A percentile compares a stretch with the other conserved stretches of the same genome.
These are phyloP conservation scores for Trametes pubescens DNA, from an alignment of 1,284 basidiomycete genomes.

Conservation along the genomic window DNA sequence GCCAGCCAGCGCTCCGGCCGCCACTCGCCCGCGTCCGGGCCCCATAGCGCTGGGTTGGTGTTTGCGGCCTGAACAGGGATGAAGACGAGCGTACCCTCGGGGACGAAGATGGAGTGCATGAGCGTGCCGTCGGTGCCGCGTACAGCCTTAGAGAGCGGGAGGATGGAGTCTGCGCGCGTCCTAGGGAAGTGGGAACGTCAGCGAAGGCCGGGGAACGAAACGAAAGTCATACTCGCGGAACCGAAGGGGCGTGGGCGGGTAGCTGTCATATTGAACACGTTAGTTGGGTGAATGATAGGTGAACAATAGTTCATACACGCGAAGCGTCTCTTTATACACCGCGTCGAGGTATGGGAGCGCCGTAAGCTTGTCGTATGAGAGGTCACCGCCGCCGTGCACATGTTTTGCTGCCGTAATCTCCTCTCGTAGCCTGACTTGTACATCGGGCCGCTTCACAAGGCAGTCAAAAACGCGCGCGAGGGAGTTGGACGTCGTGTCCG, in stretches of 20 bases:
- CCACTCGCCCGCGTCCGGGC: conserved; percentile 26
- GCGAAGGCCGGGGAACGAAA: not conserved
- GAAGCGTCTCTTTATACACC: conserved; percentile 40
- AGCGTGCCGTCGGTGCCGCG: conserved; percentile 18
- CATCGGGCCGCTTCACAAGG: conserved; percentile 1
- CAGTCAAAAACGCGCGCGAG: conserved; percentile 18
- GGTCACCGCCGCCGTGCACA: conserved; percentile 28
- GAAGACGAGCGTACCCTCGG: conserved; percentile 23
- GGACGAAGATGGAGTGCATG: conserved; percentile 18
- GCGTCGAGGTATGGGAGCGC: conserved; percentile 43
- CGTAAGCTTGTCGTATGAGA: conserved; percentile 40
- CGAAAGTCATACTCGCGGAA: not conserved
- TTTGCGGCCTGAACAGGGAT: conserved; percentile 21
- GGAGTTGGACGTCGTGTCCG: conserved; percentile 30
- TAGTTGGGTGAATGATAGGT: no score
- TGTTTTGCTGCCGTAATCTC: conserved; percentile 32
- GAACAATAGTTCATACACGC: not conserved
- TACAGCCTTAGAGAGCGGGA: conserved; percentile 25
- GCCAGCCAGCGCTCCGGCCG: conserved; percentile 30
- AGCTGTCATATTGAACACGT: not conserved
- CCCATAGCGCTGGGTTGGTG: conserved; percentile 23
- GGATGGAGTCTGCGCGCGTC: conserved; percentile 17
- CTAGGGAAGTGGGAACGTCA: conserved; percentile 1
- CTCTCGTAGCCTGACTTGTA: conserved; percentile 30
- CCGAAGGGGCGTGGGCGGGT: not conserved